Evolutionary conservation across 257 asterid species (phyloP), one percentile per base, ranked within the genome.

Genomic region (Cinchona pubescens): DNA sequence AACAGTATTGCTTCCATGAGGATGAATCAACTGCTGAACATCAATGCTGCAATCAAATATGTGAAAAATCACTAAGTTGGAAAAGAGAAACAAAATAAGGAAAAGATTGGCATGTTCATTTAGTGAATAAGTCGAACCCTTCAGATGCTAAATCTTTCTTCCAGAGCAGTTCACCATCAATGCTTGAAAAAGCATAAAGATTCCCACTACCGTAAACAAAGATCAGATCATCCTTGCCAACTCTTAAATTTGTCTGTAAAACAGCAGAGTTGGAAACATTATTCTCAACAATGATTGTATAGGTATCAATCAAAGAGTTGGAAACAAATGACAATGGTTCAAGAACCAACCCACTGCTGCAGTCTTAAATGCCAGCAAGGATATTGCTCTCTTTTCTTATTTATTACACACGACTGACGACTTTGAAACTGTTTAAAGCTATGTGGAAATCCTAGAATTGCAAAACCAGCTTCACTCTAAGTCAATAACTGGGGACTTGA

Each of bases 141-240:
- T 90, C 92, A 53, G 88, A 77, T 29, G 90, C 91, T 61, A 95
- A 81, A 60, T 91, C 96, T 86, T 83, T 91, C 82, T 82, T 92
- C 99, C 99, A 95, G 82, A 92, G 80, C 78, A 88, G 83, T 81
- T 90, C 98, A 21, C 99, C 99, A 49, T 90, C 97, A 76, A 90
- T 73, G 86, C 94, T 88, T 34, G 98, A 88, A 81, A 95, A 80
- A 78, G 96, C 99, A 79, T 90, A 90, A 83, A 95, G 84, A 82
- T 74, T 83, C 64, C 99, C 99, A 79, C 84, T 87, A 55, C 96
- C 90, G 75, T 88, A 87, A 76, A 86, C 94, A 79, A 95, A 86
- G 77, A 91, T 82, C 78, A 87, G 61, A 68, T 75, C 82, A 75
- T 92, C 96, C 88, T 79, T 91, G 77, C 79, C 92, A 73, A 91